Base-by-base conservation (phyloP, 768 basidiomycete genomes). In the Hygrocybe punicea region DNA sequence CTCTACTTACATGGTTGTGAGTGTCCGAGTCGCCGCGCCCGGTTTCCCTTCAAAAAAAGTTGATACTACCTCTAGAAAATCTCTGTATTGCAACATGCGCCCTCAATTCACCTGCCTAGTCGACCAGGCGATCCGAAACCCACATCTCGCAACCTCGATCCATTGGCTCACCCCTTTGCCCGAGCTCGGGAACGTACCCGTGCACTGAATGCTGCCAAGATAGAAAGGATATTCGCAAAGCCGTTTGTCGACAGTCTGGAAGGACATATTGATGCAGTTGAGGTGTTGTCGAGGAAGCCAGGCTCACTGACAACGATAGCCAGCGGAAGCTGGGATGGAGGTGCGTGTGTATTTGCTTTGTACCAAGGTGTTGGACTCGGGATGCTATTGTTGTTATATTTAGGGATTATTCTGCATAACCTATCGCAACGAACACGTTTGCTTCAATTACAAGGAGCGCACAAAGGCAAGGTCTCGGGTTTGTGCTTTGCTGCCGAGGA, bases 161-260 rank as follows among this genome's bases (percentile, higher is more conserved):
- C 96, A 0, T 76, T 93, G n/a, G 85, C 93, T 73, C 97, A 99
- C 66, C 97, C 97, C 2, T 98, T 99, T 70, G 81, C 94, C 0
- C 86, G 89, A 19, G 89, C 93, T 4, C 78, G 97, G 51, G 97
- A 99, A 75, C 91, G 96, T 35, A 94, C 85, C 17, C 85, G 97
- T 57, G 97, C 97, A 2, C 69, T 98, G 46, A 96, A 94, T 60
- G 97, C 97, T 2, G 89, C 89, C 13, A 99, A 99, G 76, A 91
- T 99, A 81, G 96, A 98, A 51, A 79, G 91, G 57, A 92, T 99
- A 75, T 98, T 98, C 67, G 87, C 97, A n/a, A 98, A 97, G 65
- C 97, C 97, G 0, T 98, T 98, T 65, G 78, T 99, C 14, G 91
- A 84, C 36, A 81, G 84, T 52, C 69, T 99, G 49, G 95, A 97